Base-by-base conservation (phyloP, 768 basidiomycete genomes). In the Hygrophorus russula region DNA sequence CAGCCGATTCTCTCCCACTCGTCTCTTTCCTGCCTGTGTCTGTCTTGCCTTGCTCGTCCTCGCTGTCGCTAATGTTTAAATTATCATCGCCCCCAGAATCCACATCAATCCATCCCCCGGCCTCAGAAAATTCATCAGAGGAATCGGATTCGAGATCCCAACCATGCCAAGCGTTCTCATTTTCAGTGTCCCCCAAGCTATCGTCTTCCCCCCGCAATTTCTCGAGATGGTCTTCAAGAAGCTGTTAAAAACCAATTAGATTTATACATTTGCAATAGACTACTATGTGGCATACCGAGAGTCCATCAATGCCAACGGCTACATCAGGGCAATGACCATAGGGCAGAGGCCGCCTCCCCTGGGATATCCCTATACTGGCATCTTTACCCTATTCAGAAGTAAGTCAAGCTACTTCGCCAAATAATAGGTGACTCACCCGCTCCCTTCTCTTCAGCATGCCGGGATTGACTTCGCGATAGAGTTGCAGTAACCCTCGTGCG, bases 401-500 rank as follows among this genome's bases (percentile, higher is more conserved):
- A 51, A 36, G 30, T 5, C 39, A 17, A 17, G 15, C 17, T 10
- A 2, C n/a, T 29, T 27, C 39, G 45, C 1, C 45, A 30, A 0
- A 47, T 15, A 10, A 39, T 11, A 9, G 34, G 43, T 30, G 24
- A 17, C 80, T 41, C 49, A 88, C 87, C 52, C 92, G 66, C 56
- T 98, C 94, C 45, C 89, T 69, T 49, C 79, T 70, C 61, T 90
- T 94, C 53, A 99, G 68, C 75, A 98, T 74, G 5, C 78, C 80
- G 1, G 96, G 96, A 59, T 97, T 96, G 46, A 94, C 86, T 54
- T 98, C 93, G n/a, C 96, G 72, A 66, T 87, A 99, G 12, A 98
- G 66, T 57, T 85, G 87, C 41, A 98, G 62, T 37, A 99, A 57
- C 11, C 91, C 87, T 19, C 96, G 70, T 2, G 89, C 82, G 36